phyloP scores from a whole-genome alignment of 2,329 filamentous ascomycete species.

The Didymosphaeria variabile region DNA sequence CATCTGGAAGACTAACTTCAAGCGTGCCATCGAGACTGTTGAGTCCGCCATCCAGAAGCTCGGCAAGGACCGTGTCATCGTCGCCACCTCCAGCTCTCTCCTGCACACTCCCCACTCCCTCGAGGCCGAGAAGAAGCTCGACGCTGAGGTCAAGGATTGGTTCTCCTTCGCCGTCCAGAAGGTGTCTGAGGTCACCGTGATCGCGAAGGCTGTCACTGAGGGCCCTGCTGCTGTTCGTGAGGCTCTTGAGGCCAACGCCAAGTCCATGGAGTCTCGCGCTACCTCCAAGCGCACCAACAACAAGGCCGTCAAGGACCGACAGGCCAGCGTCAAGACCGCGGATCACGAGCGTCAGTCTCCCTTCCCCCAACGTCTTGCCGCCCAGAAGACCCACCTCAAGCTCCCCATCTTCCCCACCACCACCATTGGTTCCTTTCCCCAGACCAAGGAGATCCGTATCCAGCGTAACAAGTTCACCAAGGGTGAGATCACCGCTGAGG shows the following conservation, averaged over 20 bases:
- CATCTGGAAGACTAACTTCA: conserved; percentile 99
- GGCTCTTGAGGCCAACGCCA: conserved; percentile 95
- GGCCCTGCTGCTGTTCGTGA: conserved; percentile 86
- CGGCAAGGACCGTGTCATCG: conserved; percentile 96
- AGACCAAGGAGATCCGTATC: conserved; percentile 98
- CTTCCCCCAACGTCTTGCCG: conserved; percentile 83
- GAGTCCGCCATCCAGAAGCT: conserved; percentile 94
- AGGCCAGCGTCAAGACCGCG: conserved; percentile 82
- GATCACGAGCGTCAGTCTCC: conserved; percentile 93
- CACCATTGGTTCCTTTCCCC: conserved; percentile 98
- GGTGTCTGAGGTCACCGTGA: conserved; percentile 85
- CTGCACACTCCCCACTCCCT: conserved; percentile 99
- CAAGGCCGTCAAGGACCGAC: conserved; percentile 95
- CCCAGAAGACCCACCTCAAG: conserved; percentile 91
- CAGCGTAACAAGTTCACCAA: conserved; percentile 99
- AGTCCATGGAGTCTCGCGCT: conserved; percentile 89
- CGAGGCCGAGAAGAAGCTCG: conserved; percentile 97
- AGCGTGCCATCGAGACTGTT: conserved; percentile 88
- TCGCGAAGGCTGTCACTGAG: conserved; percentile 96
- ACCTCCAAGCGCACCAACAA: conserved; percentile 96
- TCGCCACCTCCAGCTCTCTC: conserved; percentile 95
- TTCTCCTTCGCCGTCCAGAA: conserved; percentile 99
- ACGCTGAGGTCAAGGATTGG: conserved; percentile 93
- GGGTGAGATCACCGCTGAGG: conserved; percentile 87
- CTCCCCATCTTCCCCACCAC: conserved; percentile 98